Evolutionary conservation across 2,329 filamentous ascomycete genomes (phyloP), one percentile per base, ranked within the genome.

Genomic region (Fusarium aywerte): DNA sequence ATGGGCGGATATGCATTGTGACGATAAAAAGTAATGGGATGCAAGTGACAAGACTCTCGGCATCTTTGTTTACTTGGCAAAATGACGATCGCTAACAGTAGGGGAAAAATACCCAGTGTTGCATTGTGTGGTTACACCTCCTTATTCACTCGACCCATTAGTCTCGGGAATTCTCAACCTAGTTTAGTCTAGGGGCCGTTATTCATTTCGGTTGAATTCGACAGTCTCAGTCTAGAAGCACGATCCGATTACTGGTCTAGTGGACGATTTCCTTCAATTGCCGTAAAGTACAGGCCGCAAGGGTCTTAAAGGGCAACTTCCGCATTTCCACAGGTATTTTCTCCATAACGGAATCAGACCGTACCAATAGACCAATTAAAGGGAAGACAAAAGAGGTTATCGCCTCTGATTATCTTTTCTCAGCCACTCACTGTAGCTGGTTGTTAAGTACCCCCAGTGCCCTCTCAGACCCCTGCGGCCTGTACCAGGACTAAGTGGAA

Each of bases 61-160:
- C 45, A 48, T 35, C 25, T 36, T 48, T 36, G 31, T 48, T 48
- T 48, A 48, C 45, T 48, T 48, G 31, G 45, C 45, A 48, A 36
- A 36, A n/a, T 36, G 20, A 33, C 16, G 21, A 48, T 42, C 39
- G 2, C 39, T 39, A 39, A 23, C 21, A 16, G 7, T 27, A 16
- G 12, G 11, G n/a, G 21, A n/a, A 18, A 36, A n/a, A 25, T 10
- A 9, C n/a, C 3, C 11, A n/a, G n/a, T 18, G 8, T n/a, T 42
- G 3, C 16, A 43, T 27, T 27, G 7, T 29, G 6, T 13, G 23
- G 7, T 7, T 8, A 9, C 7, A 18, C 12, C 45, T 32, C 31
- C 12, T 18, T 48, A n/a, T 33, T 18, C 9, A 5, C 4, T 33
- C 8, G 31, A 5, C 45, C 45, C 16, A 36, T 48, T 36, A 11